Percentiles rank a stretch among this genome's conserved stretches.
Evolutionary conservation across 192 early-diverging fungal genomes (phyloP).

Genomic region (Backusella luteola): DNA sequence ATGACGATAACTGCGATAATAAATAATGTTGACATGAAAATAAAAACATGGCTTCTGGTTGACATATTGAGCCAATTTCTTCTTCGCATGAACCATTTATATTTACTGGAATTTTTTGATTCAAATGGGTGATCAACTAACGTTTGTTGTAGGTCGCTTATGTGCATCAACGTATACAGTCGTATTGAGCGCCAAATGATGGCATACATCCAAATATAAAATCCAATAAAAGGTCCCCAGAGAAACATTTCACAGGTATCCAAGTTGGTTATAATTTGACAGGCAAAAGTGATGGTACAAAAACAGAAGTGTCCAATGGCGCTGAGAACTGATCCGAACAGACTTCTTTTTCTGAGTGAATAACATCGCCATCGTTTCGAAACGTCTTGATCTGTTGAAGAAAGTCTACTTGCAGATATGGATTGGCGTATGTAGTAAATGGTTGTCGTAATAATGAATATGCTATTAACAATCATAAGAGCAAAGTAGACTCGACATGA

Average conservation of each 20-base stretch:
- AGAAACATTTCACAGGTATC: slow-evolving; percentile 17
- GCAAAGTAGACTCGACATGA: slow-evolving; percentile 7
- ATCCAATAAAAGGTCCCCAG: slow-evolving; percentile 9
- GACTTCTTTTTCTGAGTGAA: slow-evolving; percentile 14
- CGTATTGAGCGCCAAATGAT: slow-evolving; percentile 12
- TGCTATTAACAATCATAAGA: neutral
- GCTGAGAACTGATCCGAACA: slow-evolving; percentile 8
- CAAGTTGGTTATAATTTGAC: neutral
- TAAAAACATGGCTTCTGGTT: neutral
- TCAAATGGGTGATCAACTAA: neutral
- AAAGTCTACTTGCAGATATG: neutral
- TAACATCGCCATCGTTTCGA: neutral
- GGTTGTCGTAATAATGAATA: slow-evolving; percentile 14
- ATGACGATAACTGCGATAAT: neutral
- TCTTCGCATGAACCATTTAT: slow-evolving; percentile 2
- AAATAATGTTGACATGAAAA: neutral
- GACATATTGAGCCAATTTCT: neutral
- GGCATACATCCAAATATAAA: slow-evolving; percentile 16
- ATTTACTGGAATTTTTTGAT: neutral
- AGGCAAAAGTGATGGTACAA: neutral
- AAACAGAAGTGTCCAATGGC: slow-evolving; percentile 17
- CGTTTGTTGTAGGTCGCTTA: slow-evolving; percentile 7
- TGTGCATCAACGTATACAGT: slow-evolving; percentile 5
- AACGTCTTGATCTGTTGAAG: neutral
- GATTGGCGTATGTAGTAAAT: neutral